phyloP scores from a whole-genome alignment of 495 filamentous ascomycete species.

The Penicillium manginii region DNA sequence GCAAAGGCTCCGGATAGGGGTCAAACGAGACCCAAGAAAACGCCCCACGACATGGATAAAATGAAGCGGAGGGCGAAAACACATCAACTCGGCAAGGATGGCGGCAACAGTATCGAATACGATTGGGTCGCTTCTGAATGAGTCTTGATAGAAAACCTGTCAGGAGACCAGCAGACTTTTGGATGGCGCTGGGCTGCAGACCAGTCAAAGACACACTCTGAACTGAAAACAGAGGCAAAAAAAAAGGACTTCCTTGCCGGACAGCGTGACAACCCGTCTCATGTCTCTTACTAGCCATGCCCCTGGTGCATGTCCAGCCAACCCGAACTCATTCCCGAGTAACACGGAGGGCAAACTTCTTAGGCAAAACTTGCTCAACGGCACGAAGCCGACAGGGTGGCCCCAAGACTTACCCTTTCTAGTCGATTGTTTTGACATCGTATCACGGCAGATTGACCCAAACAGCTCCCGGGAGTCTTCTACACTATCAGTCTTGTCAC shows the following conservation, averaged over 20 bases:
- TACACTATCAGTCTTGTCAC: slow-evolving; percentile 24
- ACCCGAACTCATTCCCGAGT: slow-evolving; percentile 18
- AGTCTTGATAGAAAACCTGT: slow-evolving; percentile 9
- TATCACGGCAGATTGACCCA: slow-evolving; percentile 17
- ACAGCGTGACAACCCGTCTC: slow-evolving; percentile 9
- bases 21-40: slow-evolving; percentile 8
- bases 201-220: slow-evolving; percentile 11
- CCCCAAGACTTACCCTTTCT: slow-evolving; percentile 29
- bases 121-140: slow-evolving; percentile 10
- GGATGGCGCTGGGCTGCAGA: slow-evolving; percentile 21
- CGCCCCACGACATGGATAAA: slow-evolving; percentile 5
- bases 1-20: slow-evolving; percentile 6
- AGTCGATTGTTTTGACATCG: slow-evolving; percentile 14
- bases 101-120: not conserved
- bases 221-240: not conserved
- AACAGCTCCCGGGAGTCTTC: slow-evolving; percentile 8
- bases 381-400: slow-evolving; percentile 23
- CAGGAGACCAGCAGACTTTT: slow-evolving; percentile 21
- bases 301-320: slow-evolving; percentile 22
- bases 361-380: slow-evolving; percentile 23
- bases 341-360: slow-evolving; percentile 15
- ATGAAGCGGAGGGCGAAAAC: slow-evolving; percentile 9
- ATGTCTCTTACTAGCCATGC: slow-evolving; percentile 22
- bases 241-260: not conserved
- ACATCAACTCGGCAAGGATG: slow-evolving; percentile 10